Conservation (phyloP, 139 green algal genomes). For the Gonium pectorale region DNA sequence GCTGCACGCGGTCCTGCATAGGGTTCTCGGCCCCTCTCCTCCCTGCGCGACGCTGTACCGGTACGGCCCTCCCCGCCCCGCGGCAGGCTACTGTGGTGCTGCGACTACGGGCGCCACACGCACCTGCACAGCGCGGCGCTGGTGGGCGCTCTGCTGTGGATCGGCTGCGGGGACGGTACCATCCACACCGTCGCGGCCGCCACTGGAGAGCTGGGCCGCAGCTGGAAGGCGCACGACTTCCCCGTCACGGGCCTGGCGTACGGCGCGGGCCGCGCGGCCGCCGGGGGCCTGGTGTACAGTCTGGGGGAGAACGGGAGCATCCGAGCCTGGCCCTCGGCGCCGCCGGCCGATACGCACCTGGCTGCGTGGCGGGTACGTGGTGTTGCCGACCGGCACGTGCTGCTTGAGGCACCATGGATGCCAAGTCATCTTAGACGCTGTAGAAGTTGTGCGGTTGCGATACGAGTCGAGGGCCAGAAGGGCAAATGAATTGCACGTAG, state of each 20-base stretch:
- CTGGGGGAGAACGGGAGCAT: slow-evolving; percentile 77
- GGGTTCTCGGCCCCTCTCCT: too few relatives aligned
- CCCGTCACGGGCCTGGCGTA: slow-evolving; percentile 60
- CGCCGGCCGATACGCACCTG: slow-evolving; percentile 3
- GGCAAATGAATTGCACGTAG: too few relatives aligned
- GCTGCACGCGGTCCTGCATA: too few relatives aligned
- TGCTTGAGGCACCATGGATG: too few relatives aligned
- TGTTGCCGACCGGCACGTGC: too few relatives aligned
- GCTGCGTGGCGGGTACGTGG: slow-evolving; percentile 44
- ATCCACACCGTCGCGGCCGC: slow-evolving; percentile 52
- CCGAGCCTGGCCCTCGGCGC: slow-evolving; percentile 65
- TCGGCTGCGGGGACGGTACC: slow-evolving; percentile 69
- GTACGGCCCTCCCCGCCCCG: not conserved
- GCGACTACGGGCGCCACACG: not conserved
- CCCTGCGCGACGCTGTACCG: not conserved
- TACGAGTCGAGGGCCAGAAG: too few relatives aligned
- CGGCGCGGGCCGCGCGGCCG: slow-evolving; percentile 1
- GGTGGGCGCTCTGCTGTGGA: slow-evolving; percentile 68
- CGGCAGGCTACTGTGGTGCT: slow-evolving; percentile 19
- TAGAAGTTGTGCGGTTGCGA: too few relatives aligned
- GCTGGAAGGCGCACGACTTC: slow-evolving; percentile 72
- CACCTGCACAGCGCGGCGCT: slow-evolving; percentile 53
- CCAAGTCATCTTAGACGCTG: too few relatives aligned
- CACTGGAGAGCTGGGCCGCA: not conserved
- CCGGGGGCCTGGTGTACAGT: slow-evolving; percentile 62